These are phyloP conservation scores for Camellia granthamiana DNA, from an alignment of 148 eudicot species.

Conservation along the genomic window DNA sequence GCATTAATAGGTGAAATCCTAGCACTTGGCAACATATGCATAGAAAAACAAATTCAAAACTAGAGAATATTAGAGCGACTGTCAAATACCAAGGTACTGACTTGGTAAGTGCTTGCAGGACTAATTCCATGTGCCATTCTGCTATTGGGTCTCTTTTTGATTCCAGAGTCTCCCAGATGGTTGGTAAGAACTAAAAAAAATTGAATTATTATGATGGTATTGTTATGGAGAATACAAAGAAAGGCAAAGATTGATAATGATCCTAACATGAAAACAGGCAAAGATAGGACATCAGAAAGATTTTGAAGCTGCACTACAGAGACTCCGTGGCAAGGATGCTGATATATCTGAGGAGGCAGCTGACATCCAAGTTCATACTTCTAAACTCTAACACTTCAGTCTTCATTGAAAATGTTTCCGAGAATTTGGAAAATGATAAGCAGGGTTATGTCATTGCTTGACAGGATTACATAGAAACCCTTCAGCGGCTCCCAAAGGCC, in stretches of 20 bases:
- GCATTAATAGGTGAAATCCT: slow-evolving; percentile 63
- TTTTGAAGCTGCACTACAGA: slow-evolving; percentile 61
- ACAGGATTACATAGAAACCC: slow-evolving; percentile 65
- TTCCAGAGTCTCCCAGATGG: slow-evolving; percentile 98
- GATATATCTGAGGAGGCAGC: slow-evolving; percentile 70
- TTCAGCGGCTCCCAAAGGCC: slow-evolving; percentile 70
- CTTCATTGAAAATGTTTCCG: neutral
- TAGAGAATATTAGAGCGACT: neutral
- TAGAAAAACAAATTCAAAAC: neutral
- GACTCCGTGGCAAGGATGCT: slow-evolving; percentile 70
- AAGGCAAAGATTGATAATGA: too few relatives aligned
- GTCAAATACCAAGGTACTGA: slow-evolving; percentile 3
- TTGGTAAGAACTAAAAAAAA: slow-evolving; percentile 50
- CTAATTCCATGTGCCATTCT: slow-evolving; percentile 69
- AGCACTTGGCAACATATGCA: neutral
- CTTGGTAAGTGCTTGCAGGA: slow-evolving; percentile 49
- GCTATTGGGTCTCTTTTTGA: slow-evolving; percentile 65
- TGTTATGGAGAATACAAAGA: neutral
- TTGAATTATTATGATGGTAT: neutral
- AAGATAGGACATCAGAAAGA: slow-evolving; percentile 58
- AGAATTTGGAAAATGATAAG: neutral
- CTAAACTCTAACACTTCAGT: neutral
- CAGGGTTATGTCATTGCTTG: slow-evolving; percentile 6
- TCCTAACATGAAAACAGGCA: slow-evolving; percentile 42
- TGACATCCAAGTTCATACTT: slow-evolving; percentile 62